Percentiles rank a stretch among this genome's conserved stretches.
These are phyloP conservation scores for Abelmoschus esculentus DNA, from an alignment of 345 rosid genomes.

Conservation along the genomic window DNA sequence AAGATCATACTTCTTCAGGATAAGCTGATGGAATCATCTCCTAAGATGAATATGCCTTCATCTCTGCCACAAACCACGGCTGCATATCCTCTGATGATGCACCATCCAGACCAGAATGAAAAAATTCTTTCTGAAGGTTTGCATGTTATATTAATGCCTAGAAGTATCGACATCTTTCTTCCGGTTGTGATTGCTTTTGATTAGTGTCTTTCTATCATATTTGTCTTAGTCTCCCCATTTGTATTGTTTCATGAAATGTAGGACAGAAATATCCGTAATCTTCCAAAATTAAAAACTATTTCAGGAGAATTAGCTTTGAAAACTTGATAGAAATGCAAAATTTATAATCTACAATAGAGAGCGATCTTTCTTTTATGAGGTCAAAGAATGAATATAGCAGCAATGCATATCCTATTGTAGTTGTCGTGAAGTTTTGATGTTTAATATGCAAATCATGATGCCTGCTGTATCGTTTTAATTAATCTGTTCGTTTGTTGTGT, in stretches of 20 bases:
- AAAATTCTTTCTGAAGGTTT: conserved; percentile 49
- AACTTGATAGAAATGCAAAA: not conserved
- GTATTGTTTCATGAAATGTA: not conserved
- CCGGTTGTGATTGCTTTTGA: not conserved
- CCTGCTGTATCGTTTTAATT: not conserved
- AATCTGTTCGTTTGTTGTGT: conserved; percentile 14
- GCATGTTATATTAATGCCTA: conserved; percentile 1
- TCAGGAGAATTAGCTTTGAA: not conserved
- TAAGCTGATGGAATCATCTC: conserved; percentile 53
- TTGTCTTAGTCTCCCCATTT: not conserved
- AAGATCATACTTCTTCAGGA: conserved; percentile 56
- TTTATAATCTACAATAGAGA: not conserved
- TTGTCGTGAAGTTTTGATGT: not conserved
- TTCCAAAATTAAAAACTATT: not conserved
- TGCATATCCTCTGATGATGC: conserved; percentile 41
- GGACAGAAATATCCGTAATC: not conserved
- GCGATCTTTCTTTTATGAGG: no score
- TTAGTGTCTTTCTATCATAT: not conserved
- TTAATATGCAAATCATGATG: not conserved
- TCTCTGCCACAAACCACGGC: conserved; percentile 40
- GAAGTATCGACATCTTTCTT: not conserved
- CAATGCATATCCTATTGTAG: not conserved
- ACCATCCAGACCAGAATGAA: conserved; percentile 34
- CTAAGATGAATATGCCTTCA: conserved; percentile 41
- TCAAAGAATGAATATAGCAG: no score